Base-by-base conservation (phyloP, 2,329 filamentous ascomycete species). In the Ceratocystis harringtonii region DNA sequence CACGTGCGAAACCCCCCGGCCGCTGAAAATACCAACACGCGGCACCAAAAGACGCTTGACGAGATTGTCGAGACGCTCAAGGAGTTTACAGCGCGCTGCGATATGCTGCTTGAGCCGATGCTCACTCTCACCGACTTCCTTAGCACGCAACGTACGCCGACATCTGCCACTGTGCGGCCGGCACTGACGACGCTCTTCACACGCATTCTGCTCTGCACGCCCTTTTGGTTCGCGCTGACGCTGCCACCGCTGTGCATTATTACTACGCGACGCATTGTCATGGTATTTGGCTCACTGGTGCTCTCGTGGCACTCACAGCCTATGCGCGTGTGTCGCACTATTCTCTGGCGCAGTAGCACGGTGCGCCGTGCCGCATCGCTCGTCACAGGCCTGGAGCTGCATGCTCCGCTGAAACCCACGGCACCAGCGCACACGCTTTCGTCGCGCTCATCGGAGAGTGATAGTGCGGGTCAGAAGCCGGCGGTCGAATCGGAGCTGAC, bases 61-160 rank as follows among this genome's bases (percentile, higher is more conserved):
- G 94, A 99, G 76, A 99, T 99, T 68, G 89, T 99, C 66, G 92
- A 97, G 70, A 95, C 90, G 0, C 77, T 99, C 57, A 90, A 91
- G 73, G 85, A 91, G 69, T 90, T 99, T 70, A 97, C 92, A 0
- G 88, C 87, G 4, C 83, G 94, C 61, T 96, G 94, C 75, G 96
- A 96, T 74, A 87, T 96, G 63, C 78, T 99, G 19, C 81, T 97
- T 63, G 92, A 96, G 71, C 94, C 94, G 2, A 81, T 97, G 65
- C 79, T 96, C 57, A 85, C 89, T 69, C 80, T 97, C 73, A 96
- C 92, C 5, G 92, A 97, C 74, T 96, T 96, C 72, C 80, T 99
- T 30, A 94, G 89, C 68, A 95, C 91, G 0, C 91, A 96, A 73
- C 83, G 87, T 65, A 96, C 90, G 0, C 88, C 92, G 1, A 96